Conservation (phyloP, 2,329 filamentous ascomycete genomes). For the Corinectria fuckeliana region DNA sequence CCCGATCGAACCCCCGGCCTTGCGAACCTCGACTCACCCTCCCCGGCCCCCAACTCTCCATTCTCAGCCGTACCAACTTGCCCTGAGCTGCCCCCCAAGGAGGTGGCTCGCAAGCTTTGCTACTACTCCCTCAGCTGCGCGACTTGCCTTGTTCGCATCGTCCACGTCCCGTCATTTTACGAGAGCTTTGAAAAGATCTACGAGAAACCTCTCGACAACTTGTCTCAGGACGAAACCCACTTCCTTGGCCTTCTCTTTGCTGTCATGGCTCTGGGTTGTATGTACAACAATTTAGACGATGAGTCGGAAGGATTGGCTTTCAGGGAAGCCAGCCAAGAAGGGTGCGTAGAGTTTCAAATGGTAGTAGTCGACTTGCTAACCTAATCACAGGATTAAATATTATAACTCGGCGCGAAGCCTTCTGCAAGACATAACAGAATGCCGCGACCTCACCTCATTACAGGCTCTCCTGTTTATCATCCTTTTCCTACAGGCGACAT, state of each 20-base stretch:
- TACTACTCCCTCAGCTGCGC: slow-evolving; percentile 63
- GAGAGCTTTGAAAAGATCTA: slow-evolving; percentile 80
- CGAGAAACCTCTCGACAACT: slow-evolving; percentile 67
- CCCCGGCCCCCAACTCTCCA: slow-evolving; percentile 68
- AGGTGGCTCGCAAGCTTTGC: slow-evolving; percentile 60
- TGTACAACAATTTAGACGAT: slow-evolving; percentile 69
- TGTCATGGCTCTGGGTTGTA: slow-evolving; percentile 73
- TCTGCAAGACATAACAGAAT: slow-evolving; percentile 70
- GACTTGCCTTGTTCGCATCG: slow-evolving; percentile 68
- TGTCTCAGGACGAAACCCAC: slow-evolving; percentile 68
- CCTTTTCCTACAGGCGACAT: slow-evolving; percentile 79
- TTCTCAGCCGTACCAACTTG: slow-evolving; percentile 58
- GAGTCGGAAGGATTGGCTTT: slow-evolving; percentile 57
- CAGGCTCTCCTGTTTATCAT: slow-evolving; percentile 83
- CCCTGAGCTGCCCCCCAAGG: slow-evolving; percentile 73
- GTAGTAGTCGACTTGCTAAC: slow-evolving; percentile 27
- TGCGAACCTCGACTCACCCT: slow-evolving; percentile 72
- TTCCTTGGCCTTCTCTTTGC: slow-evolving; percentile 76
- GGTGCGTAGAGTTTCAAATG: slow-evolving; percentile 49
- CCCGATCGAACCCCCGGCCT: slow-evolving; percentile 56
- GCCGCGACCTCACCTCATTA: slow-evolving; percentile 75
- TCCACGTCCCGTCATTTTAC: slow-evolving; percentile 85
- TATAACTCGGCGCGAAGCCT: slow-evolving; percentile 72
- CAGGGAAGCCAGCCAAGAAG: slow-evolving; percentile 60
- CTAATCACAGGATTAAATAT: slow-evolving; percentile 68